phyloP scores from a whole-genome alignment of 192 early-diverging fungal genomes.

The Funneliformis mosseae region DNA sequence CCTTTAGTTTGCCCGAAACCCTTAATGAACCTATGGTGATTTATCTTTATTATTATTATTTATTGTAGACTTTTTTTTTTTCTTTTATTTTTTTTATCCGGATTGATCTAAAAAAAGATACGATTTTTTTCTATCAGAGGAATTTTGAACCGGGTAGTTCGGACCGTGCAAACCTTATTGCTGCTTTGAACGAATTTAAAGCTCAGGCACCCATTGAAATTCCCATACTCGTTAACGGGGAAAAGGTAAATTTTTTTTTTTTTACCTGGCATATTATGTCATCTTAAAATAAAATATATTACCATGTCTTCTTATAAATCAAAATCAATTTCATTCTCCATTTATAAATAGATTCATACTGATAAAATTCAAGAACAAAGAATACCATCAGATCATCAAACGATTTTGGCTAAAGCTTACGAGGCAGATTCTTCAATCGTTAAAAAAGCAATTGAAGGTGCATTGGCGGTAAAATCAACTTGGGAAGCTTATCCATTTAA shows the following conservation, averaged over 20 bases:
- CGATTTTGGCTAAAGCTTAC: slow-evolving; percentile 80
- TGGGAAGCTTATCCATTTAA: slow-evolving; percentile 95
- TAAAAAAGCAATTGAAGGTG: slow-evolving; percentile 83
- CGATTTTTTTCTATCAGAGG: slow-evolving; percentile 41
- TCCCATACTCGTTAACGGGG: slow-evolving; percentile 84
- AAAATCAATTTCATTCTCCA: not conserved
- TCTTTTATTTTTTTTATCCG: not conserved
- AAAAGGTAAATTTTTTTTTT: slow-evolving; percentile 57
- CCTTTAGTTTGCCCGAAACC: slow-evolving; percentile 80
- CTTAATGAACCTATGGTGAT: slow-evolving; percentile 85
- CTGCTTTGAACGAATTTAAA: slow-evolving; percentile 77
- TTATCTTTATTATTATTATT: not conserved
- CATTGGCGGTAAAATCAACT: slow-evolving; percentile 76
- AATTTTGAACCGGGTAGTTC: slow-evolving; percentile 74
- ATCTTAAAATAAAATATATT: not conserved
- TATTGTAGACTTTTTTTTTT: not conserved
- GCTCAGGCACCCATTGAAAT: slow-evolving; percentile 70
- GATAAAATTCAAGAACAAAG: slow-evolving; percentile 71
- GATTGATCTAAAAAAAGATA: not conserved
- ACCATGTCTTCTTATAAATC: not conserved
- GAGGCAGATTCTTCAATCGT: slow-evolving; percentile 75
- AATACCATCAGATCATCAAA: slow-evolving; percentile 83
- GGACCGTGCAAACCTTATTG: slow-evolving; percentile 73
- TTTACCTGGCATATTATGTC: not conserved
- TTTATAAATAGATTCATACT: slow-evolving; percentile 47